Evolutionary conservation across 2,329 filamentous ascomycete genomes (phyloP).

Genomic region (Parastagonospora avenae): DNA sequence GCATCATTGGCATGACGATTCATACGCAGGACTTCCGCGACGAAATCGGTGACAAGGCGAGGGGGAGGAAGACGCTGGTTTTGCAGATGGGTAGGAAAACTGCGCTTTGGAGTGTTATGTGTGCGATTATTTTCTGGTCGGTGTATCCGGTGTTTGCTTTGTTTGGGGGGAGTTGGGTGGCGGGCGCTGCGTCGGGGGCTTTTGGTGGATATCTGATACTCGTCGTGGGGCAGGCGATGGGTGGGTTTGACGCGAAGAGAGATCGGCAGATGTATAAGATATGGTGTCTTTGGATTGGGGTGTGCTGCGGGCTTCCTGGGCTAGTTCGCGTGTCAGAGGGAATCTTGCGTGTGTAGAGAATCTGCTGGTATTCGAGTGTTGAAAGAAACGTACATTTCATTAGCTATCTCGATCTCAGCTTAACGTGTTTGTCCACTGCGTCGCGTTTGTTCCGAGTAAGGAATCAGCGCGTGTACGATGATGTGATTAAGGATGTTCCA

Average conservation of each 20-base stretch:
- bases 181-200: not conserved
- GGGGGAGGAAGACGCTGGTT: conserved; percentile 83
- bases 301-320: not conserved
- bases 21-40: conserved; percentile 51
- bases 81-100: conserved; percentile 66
- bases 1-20: conserved; percentile 45
- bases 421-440: too few species aligned
- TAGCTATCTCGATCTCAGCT: too few species aligned
- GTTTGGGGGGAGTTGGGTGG: conserved; percentile 8
- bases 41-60: conserved; percentile 55
- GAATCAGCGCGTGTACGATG: too few species aligned
- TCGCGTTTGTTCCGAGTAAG: too few species aligned
- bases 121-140: conserved; percentile 14
- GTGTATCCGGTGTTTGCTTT: conserved; percentile 9
- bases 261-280: conserved; percentile 19
- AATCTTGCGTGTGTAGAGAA: too few species aligned
- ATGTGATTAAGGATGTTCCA: too few species aligned
- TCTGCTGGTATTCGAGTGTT: too few species aligned
- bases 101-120: conserved; percentile 12
- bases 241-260: not conserved
- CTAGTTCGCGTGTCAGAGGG: conserved; percentile 2
- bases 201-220: conserved; percentile 8
- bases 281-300: conserved; percentile 19
- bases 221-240: not conserved
- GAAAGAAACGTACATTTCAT: too few species aligned